These are phyloP conservation scores for Endocalyx cinctus DNA, from an alignment of 2,329 filamentous ascomycete species.

Conservation along the genomic window DNA sequence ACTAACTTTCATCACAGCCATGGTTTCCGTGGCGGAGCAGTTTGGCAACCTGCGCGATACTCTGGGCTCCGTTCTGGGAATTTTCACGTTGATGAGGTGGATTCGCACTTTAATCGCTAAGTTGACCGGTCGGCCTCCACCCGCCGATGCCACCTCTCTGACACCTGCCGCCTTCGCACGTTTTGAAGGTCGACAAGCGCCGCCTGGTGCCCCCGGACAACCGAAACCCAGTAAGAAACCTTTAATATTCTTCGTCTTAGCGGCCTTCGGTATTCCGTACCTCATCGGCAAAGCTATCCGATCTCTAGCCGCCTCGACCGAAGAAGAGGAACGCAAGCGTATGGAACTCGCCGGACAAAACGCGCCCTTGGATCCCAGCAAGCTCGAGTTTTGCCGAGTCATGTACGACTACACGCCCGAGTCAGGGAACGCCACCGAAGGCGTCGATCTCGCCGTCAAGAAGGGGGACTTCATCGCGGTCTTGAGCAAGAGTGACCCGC, in stretches of 20 bases:
- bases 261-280: constrained; percentile 92
- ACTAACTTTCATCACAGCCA: constrained; percentile 52
- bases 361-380: constrained; percentile 71
- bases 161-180: constrained; percentile 88
- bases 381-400: constrained; percentile 94
- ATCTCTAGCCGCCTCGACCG: constrained; percentile 74
- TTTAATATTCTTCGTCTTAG: constrained; percentile 90
- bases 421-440: constrained; percentile 53
- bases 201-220: constrained; percentile 47
- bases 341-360: constrained; percentile 48
- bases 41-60: constrained; percentile 91
- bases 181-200: constrained; percentile 66
- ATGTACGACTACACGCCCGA: constrained; percentile 92
- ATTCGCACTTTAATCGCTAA: constrained; percentile 87
- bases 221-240: constrained; percentile 87
- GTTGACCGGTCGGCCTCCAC: constrained; percentile 83
- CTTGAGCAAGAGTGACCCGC: constrained; percentile 84
- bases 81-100: constrained; percentile 95
- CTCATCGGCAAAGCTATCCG: constrained; percentile 95
- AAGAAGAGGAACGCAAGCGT: constrained; percentile 70
- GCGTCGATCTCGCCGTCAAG: constrained; percentile 84
- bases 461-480: constrained; percentile 96
- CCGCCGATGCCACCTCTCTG: constrained; percentile 79
- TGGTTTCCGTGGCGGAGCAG: constrained; percentile 97
- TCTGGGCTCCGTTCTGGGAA: constrained; percentile 86